A percentile compares a stretch with the other conserved stretches of the same genome.
Conservation (phyloP, 2,329 filamentous ascomycete species). For the Furcasterigmium furcatum region DNA sequence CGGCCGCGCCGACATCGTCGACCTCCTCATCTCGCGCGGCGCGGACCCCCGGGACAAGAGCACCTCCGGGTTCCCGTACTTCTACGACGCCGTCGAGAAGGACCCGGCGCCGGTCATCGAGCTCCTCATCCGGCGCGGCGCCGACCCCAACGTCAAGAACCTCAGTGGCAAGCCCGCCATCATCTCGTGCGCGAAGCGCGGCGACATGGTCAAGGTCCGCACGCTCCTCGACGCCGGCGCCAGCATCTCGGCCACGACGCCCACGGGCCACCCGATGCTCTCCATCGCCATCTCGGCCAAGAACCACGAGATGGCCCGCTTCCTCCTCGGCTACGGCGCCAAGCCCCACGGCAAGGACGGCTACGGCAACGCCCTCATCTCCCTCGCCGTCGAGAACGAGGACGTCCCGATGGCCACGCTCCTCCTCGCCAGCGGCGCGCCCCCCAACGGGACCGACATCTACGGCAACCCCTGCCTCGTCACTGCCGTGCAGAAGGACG, state of each 20-base stretch:
- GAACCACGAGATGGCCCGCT: conserved; percentile 12
- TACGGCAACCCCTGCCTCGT: conserved; percentile 23
- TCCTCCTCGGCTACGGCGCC: conserved; percentile 12
- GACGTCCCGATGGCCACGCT: conserved; percentile 17
- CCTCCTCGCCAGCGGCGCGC: conserved; percentile 24
- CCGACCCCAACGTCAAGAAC: conserved; percentile 20
- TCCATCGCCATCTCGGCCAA: conserved; percentile 20
- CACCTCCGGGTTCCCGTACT: conserved; percentile 22
- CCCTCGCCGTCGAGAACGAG: conserved; percentile 19
- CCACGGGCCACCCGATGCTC: conserved; percentile 21
- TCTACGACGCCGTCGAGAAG: conserved; percentile 22
- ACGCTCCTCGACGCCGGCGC: conserved; percentile 29
- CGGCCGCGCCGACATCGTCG: conserved; percentile 21
- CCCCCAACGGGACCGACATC: conserved; percentile 18
- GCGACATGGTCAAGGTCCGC: conserved; percentile 13
- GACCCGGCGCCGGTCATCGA: conserved; percentile 20
- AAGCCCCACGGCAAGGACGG: conserved; percentile 10
- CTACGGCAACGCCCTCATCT: conserved; percentile 8
- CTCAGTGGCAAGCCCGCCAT: conserved; percentile 21
- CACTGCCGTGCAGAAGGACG: conserved; percentile 19
- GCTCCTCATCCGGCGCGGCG: conserved; percentile 25
- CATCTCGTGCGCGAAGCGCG: conserved; percentile 20
- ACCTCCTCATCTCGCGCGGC: conserved; percentile 22
- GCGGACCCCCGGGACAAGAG: conserved; percentile 24
- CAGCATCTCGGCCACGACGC: conserved; percentile 18